A percentile compares a stretch with the other conserved stretches of the same genome.
These are phyloP conservation scores for Grigorovia transvaalensis DNA, from an alignment of 805 yeast species.

Conservation along the genomic window DNA sequence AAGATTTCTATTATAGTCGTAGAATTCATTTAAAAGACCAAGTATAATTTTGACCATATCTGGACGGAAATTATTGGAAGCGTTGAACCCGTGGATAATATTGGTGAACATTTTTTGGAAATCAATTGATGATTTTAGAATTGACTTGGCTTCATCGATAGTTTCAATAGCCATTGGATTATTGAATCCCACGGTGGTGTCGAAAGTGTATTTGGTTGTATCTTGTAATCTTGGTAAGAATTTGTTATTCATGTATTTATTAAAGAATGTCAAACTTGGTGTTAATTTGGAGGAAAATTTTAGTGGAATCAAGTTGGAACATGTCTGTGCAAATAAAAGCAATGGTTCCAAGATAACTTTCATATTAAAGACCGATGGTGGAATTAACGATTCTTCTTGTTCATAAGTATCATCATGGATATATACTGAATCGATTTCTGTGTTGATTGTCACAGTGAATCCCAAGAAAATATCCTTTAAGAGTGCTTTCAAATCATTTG, in stretches of 20 bases:
- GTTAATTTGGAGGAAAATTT: slow-evolving; percentile 11
- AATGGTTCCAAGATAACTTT: slow-evolving; percentile 66
- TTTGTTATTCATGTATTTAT: slow-evolving; percentile 49
- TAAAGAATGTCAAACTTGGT: slow-evolving; percentile 41
- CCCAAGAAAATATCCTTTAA: slow-evolving; percentile 68
- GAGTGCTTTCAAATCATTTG: slow-evolving; percentile 33
- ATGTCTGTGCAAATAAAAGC: slow-evolving; percentile 54
- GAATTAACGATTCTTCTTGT: slow-evolving; percentile 54
- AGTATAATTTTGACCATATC: slow-evolving; percentile 38
- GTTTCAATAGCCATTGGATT: slow-evolving; percentile 30
- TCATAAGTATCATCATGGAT: slow-evolving; percentile 51
- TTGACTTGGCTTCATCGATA: slow-evolving; percentile 25
- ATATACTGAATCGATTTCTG: slow-evolving; percentile 35
- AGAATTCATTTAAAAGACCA: slow-evolving; percentile 31
- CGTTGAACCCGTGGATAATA: slow-evolving; percentile 25
- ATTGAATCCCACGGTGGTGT: slow-evolving; percentile 33
- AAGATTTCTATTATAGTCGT: slow-evolving; percentile 26
- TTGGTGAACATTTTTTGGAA: slow-evolving; percentile 21
- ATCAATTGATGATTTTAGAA: slow-evolving; percentile 24
- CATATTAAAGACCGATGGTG: slow-evolving; percentile 70
- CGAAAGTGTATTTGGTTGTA: slow-evolving; percentile 44
- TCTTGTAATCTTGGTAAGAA: slow-evolving; percentile 57
- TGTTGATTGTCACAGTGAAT: slow-evolving; percentile 31
- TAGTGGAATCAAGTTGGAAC: slow-evolving; percentile 34
- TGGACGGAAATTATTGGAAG: slow-evolving; percentile 37